phyloP scores from a whole-genome alignment of 345 rosid species.

The Euphorbia lathyris region DNA sequence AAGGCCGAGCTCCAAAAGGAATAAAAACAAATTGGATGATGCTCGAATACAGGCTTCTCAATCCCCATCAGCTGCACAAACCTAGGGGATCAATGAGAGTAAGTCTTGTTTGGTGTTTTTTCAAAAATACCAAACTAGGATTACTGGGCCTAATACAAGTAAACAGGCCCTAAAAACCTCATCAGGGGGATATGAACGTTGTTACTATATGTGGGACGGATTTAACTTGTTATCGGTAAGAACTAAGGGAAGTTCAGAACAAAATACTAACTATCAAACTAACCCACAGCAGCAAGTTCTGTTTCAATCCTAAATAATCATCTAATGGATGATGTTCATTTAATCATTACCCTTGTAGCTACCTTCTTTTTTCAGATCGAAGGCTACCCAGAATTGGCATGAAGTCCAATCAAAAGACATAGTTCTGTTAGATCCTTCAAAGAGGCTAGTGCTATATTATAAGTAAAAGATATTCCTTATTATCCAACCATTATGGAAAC shows the following conservation, averaged over 20 bases:
- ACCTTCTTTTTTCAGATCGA: neutral
- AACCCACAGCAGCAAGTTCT: neutral
- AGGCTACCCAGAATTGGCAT: neutral
- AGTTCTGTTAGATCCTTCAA: neutral
- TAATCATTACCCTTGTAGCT: neutral
- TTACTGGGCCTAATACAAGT: neutral
- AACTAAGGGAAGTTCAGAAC: neutral
- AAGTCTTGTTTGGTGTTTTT: conserved; percentile 12
- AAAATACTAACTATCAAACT: neutral
- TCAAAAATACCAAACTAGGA: neutral
- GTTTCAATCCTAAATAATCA: neutral
- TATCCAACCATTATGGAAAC: neutral
- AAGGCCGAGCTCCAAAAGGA: conserved; percentile 41
- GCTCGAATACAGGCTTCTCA: conserved; percentile 41
- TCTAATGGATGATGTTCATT: neutral
- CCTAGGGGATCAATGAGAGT: conserved; percentile 42
- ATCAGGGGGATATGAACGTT: neutral
- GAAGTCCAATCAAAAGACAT: neutral
- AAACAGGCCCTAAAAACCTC: neutral
- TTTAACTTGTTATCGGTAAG: neutral
- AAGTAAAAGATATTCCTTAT: neutral
- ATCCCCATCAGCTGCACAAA: conserved; percentile 22
- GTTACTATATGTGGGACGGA: neutral
- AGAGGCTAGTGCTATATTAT: neutral
- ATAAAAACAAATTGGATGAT: conserved; percentile 44